Base-by-base conservation (phyloP, 148 eudicot species). In the Vaccinium vitisidaea region DNA sequence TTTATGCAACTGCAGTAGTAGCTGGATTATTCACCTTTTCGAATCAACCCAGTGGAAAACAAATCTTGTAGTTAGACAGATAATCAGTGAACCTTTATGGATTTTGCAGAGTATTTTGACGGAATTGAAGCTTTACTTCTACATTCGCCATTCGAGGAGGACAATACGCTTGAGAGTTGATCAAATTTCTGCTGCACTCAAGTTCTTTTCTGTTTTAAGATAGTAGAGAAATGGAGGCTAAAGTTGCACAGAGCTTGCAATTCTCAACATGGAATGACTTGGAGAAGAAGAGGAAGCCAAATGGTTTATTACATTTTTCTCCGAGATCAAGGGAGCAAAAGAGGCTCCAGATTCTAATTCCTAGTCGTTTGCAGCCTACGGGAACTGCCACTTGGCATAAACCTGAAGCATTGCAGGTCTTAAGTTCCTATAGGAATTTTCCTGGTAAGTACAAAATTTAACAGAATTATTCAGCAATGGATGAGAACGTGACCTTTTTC, bases 341-440 rank as follows among this genome's bases (percentile, higher is more conserved):
- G 77, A 79, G 92, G 82, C 36, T 85, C 86, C 87, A 74, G 63
- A 83, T 84, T 88, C 79, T 78, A 69, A 75, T 85, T 59, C 82
- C 85, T 76, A 77, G 80, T 80, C 86, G 83, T 87, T 83, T 84
- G 55, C 87, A 16, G 25, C 85, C 89, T 59, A 85, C 65, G 52
- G 89, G 78, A 80, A 86, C 74, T 84, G 50, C 81, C 58, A 69
- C n/a, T 79, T 71, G 43, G 79, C 87, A 27, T 76, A 84, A 88
- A 83, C 82, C 84, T 19, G 39, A 87, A 32, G 8, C 69, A 70
- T 49, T 88, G 75, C 86, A 91, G 86, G 89, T 89, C 84, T 90
- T 94, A 3, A 86, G 91, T 88, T 92, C 90, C 80, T 85, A 87
- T 84, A 89, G 90, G 63, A 89, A 90, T 27, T 77, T 83, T 74